Base-by-base conservation (phyloP, 2,329 filamentous ascomycete genomes). In the Aspergillus ustus region DNA sequence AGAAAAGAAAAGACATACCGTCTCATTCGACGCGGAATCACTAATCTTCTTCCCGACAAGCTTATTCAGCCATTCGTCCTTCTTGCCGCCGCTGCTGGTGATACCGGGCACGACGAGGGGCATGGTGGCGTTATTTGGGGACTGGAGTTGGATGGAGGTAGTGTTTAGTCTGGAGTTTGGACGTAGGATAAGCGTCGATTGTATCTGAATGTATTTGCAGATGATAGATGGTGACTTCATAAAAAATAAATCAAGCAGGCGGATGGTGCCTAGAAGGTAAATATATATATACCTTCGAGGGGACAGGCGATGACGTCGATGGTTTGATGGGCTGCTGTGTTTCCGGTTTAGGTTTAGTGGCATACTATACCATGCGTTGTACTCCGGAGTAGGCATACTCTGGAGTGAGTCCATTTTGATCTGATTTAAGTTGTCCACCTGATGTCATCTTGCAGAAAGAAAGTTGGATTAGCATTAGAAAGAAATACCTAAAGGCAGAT, bases 101-200 rank as follows among this genome's bases (percentile, higher is more conserved):
- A 82, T 70, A 54, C 77, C 75, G 20, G 80, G 80, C 40, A 82
- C 74, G 60, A 82, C 77, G 59, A 83, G 80, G 70, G 81, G 81
- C 81, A 83, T 82, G 45, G 17, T 74, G 61, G 34, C 4, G 50
- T 50, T 40, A 15, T 15, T 40, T 40, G 34, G 11, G 15, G 34
- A 40, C 4, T 40, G 13, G 34, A 17, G 34, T 40, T 11, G 34
- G 8, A 13, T 40, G 34, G 8, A 40, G 1, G 15, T 25, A 5
- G 25, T 25, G 25, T 40, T 15, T 40, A 17, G 8, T 40, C 11
- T 40, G 13, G 9, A 4, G 5, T 40, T 13, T 40, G 34, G 4
- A 4, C 34, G 34, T 40, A 11, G 11, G 34, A 40, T 11, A 40
- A 40, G 4, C 34, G 34, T 13, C 2, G 3, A 15, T 17, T 13